phyloP scores from a whole-genome alignment of 805 yeast genomes.

The Monosporozyma aerobia region DNA sequence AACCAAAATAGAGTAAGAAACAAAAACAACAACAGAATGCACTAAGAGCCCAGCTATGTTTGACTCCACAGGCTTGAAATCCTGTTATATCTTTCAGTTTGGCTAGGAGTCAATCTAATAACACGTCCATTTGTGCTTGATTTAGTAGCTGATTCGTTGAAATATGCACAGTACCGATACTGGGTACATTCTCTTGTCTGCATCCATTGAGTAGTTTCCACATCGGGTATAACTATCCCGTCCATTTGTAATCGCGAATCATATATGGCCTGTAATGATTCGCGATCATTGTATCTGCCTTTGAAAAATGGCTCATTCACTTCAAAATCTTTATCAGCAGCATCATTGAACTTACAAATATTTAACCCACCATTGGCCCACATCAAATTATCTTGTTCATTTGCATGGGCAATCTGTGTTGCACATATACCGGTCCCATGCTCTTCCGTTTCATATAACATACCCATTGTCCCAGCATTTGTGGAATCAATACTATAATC shows the following conservation, averaged over 20 bases:
- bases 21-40: not conserved
- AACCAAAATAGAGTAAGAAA: no score
- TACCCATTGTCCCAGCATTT: slow-evolving; percentile 33
- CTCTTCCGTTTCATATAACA: slow-evolving; percentile 11
- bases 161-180: slow-evolving; percentile 23
- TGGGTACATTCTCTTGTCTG: slow-evolving; percentile 23
- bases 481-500: slow-evolving; percentile 32
- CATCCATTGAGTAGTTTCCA: slow-evolving; percentile 16
- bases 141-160: not conserved
- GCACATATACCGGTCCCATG: slow-evolving; percentile 19
- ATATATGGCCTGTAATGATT: slow-evolving; percentile 13
- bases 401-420: slow-evolving; percentile 26
- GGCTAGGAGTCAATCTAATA: not conserved
- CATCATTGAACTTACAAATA: slow-evolving; percentile 38
- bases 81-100: not conserved
- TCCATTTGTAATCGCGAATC: slow-evolving; percentile 17
- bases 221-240: slow-evolving; percentile 21
- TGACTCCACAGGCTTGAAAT: not conserved
- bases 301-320: slow-evolving; percentile 16
- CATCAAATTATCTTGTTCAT: slow-evolving; percentile 23
- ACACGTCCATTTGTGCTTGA: not conserved
- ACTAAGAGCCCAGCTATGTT: not conserved
- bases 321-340: slow-evolving; percentile 29
- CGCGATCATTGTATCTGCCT: slow-evolving; percentile 13
- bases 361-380: slow-evolving; percentile 69